These are phyloP conservation scores for Corylus americana DNA, from an alignment of 306 rosid species.

Conservation along the genomic window DNA sequence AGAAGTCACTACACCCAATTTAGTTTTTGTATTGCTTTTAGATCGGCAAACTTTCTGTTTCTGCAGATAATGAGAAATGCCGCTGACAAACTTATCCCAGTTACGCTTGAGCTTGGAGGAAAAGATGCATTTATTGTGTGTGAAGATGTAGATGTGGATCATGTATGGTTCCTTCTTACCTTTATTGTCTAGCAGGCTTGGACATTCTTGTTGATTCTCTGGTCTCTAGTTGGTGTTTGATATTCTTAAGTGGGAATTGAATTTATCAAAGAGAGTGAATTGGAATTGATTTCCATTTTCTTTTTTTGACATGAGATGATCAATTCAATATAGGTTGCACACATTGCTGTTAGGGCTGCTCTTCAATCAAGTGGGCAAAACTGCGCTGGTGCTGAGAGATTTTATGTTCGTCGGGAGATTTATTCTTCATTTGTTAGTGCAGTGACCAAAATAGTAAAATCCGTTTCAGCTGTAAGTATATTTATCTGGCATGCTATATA, in stretches of 20 bases:
- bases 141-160: constrained; percentile 88
- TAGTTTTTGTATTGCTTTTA: constrained; percentile 23
- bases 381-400: constrained; percentile 97
- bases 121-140: constrained; percentile 97
- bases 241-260: constrained; percentile 1
- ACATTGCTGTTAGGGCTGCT: constrained; percentile 87
- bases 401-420: constrained; percentile 78
- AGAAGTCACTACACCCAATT: constrained; percentile 20
- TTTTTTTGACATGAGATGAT: constrained; percentile 26
- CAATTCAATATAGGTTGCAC: constrained; percentile 68
- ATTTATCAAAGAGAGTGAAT: not conserved
- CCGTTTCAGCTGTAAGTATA: constrained; percentile 80
- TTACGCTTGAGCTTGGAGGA: constrained; percentile 98
- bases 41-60: constrained; percentile 4
- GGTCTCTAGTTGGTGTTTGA: not conserved
- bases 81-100: constrained; percentile 79
- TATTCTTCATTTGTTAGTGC: constrained; percentile 73
- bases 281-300: not conserved
- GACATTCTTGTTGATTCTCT: constrained; percentile 5
- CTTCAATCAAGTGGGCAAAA: constrained; percentile 98
- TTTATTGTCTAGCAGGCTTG: constrained; percentile 21
- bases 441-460: constrained; percentile 75
- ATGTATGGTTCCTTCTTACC: constrained; percentile 48
- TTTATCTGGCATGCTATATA: constrained; percentile 5
- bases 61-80: constrained; percentile 94